Evolutionary conservation across 257 asterid species (phyloP), one percentile per base, ranked within the genome.

Genomic region (Gentiana dahurica): DNA sequence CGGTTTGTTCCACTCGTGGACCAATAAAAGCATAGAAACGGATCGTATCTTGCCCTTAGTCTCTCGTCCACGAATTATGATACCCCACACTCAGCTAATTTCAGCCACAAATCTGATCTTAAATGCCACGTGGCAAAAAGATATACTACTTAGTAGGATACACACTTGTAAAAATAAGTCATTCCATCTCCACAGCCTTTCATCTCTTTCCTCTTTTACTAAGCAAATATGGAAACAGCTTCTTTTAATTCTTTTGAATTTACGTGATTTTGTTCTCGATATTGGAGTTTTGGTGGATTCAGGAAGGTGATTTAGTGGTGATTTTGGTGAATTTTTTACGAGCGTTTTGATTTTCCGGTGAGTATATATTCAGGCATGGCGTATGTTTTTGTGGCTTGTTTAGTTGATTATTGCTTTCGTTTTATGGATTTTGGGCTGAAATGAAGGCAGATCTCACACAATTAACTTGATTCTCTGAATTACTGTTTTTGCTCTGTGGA

Each of bases 51-150:
- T 75, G 68, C 71, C 74, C 74, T 24, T 70, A 34, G 34, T 4
- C 63, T 83, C 89, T 86, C 92, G 62, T 69, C 97, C 97, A 89
- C 95, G 65, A 89, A 72, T 86, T 83, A 63, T 63, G 85, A 82
- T 75, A 71, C 92, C 73, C 24, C 24, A 24, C 77, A 73, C 79
- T 53, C 65, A 65, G 55, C 58, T 52, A 70, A 34, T 45, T 57
- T 70, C 85, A 67, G 80, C 82, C 82, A 64, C 50, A 38, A 60
- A 61, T 67, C 71, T 74, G 75, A 77, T 75, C 62, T 70, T 46
- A 45, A 24, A 3, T 3, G 76, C 79, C 95, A 86, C 95, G 94
- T 83, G 94, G 70, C 86, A 41, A 57, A 50, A 33, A 64, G 34
- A 38, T 53, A 35, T 48, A 36, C 32, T 32, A 5, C 63, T 37